These are phyloP conservation scores for Kwoniella dendrophila DNA, from an alignment of 768 basidiomycete genomes.

Conservation along the genomic window DNA sequence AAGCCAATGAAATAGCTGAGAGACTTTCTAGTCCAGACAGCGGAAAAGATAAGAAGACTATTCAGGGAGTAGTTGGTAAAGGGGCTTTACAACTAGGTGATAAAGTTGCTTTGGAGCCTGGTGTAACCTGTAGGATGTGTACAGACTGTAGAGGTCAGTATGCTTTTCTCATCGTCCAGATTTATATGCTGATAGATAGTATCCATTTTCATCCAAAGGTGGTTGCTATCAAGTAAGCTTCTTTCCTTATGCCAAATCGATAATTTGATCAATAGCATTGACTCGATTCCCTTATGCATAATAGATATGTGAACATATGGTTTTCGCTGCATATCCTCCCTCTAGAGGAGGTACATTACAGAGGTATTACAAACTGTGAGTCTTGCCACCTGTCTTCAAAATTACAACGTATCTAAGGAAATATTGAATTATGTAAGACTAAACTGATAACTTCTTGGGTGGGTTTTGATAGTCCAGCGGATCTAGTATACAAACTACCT, in stretches of 20 bases:
- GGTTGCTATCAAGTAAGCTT: constrained; percentile 66
- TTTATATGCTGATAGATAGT: neutral
- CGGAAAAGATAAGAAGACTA: constrained; percentile 56
- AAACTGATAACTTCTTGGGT: neutral
- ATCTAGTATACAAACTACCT: constrained; percentile 71
- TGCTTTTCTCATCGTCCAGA: neutral
- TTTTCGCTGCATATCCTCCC: constrained; percentile 91
- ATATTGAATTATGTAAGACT: neutral
- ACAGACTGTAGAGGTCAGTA: constrained; percentile 76
- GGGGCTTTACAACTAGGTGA: constrained; percentile 72
- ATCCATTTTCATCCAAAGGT: neutral
- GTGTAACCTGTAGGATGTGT: constrained; percentile 79
- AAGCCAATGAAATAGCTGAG: constrained; percentile 22
- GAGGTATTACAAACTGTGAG: constrained; percentile 73
- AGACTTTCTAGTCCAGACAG: constrained; percentile 6
- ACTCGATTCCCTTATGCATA: neutral
- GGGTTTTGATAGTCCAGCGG: constrained; percentile 62
- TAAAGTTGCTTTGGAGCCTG: constrained; percentile 89
- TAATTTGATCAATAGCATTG: neutral
- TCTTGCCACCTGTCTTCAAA: neutral
- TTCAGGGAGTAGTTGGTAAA: constrained; percentile 49
- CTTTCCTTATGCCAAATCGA: neutral
- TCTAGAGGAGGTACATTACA: constrained; percentile 79
- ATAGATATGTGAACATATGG: constrained; percentile 80
- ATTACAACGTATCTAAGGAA: no score